phyloP scores from a whole-genome alignment of 805 yeast species.

The Sugiyamaella valdiviana region DNA sequence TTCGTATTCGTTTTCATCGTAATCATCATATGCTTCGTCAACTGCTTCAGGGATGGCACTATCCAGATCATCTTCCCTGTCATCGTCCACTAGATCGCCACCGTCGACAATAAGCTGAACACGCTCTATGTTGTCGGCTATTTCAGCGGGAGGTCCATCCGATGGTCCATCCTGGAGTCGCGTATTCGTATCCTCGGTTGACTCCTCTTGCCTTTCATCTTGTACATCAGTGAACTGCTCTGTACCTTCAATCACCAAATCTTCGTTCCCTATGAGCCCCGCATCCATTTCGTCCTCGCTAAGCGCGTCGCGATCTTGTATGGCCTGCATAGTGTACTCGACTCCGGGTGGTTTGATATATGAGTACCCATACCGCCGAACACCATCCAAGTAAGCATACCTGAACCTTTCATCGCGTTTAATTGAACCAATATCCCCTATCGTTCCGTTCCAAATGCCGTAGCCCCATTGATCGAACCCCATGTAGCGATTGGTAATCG shows the following conservation, averaged over 20 bases:
- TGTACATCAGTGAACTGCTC: constrained; percentile 17
- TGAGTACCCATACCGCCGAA: constrained; percentile 43
- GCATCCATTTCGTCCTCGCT: constrained; percentile 13
- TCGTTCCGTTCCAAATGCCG: constrained; percentile 7
- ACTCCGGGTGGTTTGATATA: constrained; percentile 55
- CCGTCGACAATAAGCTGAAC: constrained; percentile 3
- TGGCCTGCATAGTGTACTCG: constrained; percentile 43
- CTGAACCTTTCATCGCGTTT: constrained; percentile 15
- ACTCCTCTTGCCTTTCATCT: constrained; percentile 15
- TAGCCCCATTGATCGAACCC: constrained; percentile 9
- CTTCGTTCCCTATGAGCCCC: constrained; percentile 6
- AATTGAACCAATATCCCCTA: neutral
- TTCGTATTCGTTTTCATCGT: constrained; percentile 19
- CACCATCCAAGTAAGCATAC: constrained; percentile 17
- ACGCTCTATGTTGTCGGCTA: neutral
- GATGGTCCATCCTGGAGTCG: constrained; percentile 3
- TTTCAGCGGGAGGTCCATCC: constrained; percentile 1
- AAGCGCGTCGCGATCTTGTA: constrained; percentile 26
- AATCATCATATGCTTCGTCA: constrained; percentile 18
- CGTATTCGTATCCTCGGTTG: neutral
- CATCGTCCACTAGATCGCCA: constrained; percentile 3
- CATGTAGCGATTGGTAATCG: constrained; percentile 1
- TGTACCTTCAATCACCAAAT: constrained; percentile 11
- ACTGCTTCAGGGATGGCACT: constrained; percentile 19
- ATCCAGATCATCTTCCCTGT: constrained; percentile 16